Evolutionary conservation across 1,139 yeast genomes (phyloP), one percentile per base, ranked within the genome.

Genomic region (Suhomyces bokatorum): DNA sequence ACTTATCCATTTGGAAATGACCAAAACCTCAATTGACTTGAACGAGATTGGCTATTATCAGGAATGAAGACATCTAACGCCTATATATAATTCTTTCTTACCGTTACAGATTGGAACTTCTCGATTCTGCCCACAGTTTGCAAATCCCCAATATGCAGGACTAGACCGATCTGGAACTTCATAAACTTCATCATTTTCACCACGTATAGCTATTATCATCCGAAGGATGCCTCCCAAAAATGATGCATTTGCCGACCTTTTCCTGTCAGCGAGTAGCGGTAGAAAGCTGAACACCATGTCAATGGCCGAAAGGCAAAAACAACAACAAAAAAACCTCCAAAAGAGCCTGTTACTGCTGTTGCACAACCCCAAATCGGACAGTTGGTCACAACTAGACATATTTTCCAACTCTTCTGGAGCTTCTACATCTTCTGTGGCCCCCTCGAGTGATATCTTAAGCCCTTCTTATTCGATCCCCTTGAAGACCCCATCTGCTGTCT

Each of bases 171-270:
- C 29, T 20, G 35, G 41, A 24, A 7, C 24, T 12, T 10, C 17
- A 26, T 38, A 38, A 32, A 38, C 36, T 16, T 32, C 13, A 17
- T 11, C 35, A 11, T 16, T 11, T 12, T 12, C 31, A 22, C 35
- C 27, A 27, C 16, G 14, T 15, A 12, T 15, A 32, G 12, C n/a
- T 14, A 4, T 9, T 22, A 26, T 10, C 27, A 31, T 13, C 27
- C 11, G 24, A 24, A 15, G 24, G 24, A 44, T 53, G 49, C 75
- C 76, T 15, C 74, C 75, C 6, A 70, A 71, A 56, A 70, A 70
- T 51, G 79, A 74, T 60, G 78, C 74, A 9, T 74, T 74, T 62
- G 76, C 78, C 4, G 78, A 73, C 52, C 64, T 74, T 36, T 73
- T 74, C 48, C 73, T 58, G 54, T 61, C 71, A 17, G 76, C 77